Conservation (phyloP, 2,329 filamentous ascomycete genomes). For the Monosporascus sp. region DNA sequence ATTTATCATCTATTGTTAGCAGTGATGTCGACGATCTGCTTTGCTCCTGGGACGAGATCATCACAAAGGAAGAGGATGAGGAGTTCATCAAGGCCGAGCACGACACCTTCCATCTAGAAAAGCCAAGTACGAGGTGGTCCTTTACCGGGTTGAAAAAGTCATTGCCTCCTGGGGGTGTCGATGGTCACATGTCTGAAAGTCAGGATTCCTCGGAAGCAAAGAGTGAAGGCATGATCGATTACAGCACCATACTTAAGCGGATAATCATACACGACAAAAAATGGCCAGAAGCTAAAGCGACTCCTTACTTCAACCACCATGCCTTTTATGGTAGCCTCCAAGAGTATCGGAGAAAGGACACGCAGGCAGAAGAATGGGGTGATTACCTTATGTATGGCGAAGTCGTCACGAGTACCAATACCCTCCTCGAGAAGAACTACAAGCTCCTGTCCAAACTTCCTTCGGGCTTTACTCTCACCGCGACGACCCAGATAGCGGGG, state of each 20-base stretch:
- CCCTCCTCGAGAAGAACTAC: slow-evolving; percentile 84
- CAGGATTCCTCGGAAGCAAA: slow-evolving; percentile 18
- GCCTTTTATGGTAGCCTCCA: slow-evolving; percentile 69
- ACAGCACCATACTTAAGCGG: slow-evolving; percentile 66
- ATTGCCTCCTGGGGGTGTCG: slow-evolving; percentile 35
- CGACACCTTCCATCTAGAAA: slow-evolving; percentile 77
- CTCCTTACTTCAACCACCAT: slow-evolving; percentile 81
- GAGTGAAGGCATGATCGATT: slow-evolving; percentile 64
- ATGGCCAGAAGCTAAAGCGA: slow-evolving; percentile 66
- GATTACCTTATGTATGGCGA: slow-evolving; percentile 79
- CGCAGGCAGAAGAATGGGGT: slow-evolving; percentile 65
- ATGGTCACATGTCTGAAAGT: slow-evolving; percentile 15
- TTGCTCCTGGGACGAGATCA: slow-evolving; percentile 59
- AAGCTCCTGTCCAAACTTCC: slow-evolving; percentile 71
- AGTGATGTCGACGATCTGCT: slow-evolving; percentile 64
- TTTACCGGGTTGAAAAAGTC: slow-evolving; percentile 50
- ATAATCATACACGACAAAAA: slow-evolving; percentile 66
- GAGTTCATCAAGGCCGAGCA: slow-evolving; percentile 75
- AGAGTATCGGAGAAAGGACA: slow-evolving; percentile 56
- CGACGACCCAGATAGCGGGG: slow-evolving; percentile 82
- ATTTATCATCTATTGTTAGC: slow-evolving; percentile 68
- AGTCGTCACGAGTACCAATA: slow-evolving; percentile 91
- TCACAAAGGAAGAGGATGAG: slow-evolving; percentile 59
- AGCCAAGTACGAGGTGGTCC: slow-evolving; percentile 55
- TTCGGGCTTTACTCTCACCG: slow-evolving; percentile 79